Evolutionary conservation across 129 eudicot genomes (phyloP).

Genomic region (Ambrosia artemisiifolia): DNA sequence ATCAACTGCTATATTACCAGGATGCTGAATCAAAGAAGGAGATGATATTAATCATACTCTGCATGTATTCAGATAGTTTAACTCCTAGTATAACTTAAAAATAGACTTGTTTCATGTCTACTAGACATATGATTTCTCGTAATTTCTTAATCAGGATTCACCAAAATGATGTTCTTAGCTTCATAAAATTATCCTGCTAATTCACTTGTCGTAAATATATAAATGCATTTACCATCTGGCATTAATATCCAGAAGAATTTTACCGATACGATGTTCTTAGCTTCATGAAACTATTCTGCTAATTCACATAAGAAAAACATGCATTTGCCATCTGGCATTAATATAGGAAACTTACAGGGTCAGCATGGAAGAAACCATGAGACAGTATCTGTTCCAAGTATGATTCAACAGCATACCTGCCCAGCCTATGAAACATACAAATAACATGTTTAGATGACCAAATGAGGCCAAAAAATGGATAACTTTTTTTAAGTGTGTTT

Average conservation of each 20-base stretch:
- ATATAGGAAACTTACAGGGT: slow-evolving; percentile 64
- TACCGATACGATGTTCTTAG: neutral
- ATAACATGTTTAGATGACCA: slow-evolving; percentile 4
- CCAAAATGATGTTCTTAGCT: too few relatives aligned
- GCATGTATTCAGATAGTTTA: slow-evolving; percentile 2
- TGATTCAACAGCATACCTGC: slow-evolving; percentile 97
- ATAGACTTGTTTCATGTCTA: too few relatives aligned
- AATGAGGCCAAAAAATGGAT: neutral
- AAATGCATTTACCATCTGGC: too few relatives aligned
- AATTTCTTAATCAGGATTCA: too few relatives aligned
- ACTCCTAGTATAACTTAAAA: too few relatives aligned
- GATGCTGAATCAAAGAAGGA: slow-evolving; percentile 61
- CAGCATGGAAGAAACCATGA: slow-evolving; percentile 98
- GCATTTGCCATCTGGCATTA: slow-evolving; percentile 1
- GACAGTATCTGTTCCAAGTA: slow-evolving; percentile 90
- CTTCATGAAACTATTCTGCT: neutral
- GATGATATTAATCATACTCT: slow-evolving; percentile 7
- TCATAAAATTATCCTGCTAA: too few relatives aligned
- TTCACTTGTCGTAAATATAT: too few relatives aligned
- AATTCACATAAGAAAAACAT: neutral
- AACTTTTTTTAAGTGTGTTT: neutral
- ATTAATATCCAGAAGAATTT: too few relatives aligned
- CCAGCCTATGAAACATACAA: slow-evolving; percentile 54
- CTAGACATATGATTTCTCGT: too few relatives aligned
- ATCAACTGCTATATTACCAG: slow-evolving; percentile 99